Percentiles rank a stretch among this genome's conserved stretches.
Conservation (phyloP, 164 flowering plant species). For the Euptelea pleiosperma region DNA sequence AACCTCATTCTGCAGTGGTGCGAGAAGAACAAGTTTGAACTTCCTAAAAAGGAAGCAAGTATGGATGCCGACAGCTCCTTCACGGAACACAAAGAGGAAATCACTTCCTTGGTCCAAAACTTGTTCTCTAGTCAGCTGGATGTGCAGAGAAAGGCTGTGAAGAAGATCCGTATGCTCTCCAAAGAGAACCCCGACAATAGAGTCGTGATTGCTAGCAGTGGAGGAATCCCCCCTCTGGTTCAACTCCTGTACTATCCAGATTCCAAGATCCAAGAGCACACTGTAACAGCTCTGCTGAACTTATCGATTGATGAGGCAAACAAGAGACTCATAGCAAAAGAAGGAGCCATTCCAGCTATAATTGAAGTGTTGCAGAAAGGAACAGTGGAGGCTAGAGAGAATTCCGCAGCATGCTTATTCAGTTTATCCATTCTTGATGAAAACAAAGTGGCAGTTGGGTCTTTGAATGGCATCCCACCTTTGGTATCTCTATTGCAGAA, state of each 20-base stretch:
- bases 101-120: slow-evolving; percentile 40
- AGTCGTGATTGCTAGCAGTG: slow-evolving; percentile 50
- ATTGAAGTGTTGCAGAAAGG: slow-evolving; percentile 62
- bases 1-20: slow-evolving; percentile 79
- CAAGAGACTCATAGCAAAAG: slow-evolving; percentile 57
- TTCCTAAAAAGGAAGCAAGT: slow-evolving; percentile 38
- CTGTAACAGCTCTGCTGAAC: slow-evolving; percentile 80
- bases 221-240: slow-evolving; percentile 63
- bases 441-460: slow-evolving; percentile 54
- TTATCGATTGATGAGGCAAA: slow-evolving; percentile 73
- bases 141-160: slow-evolving; percentile 47
- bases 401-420: slow-evolving; percentile 86
- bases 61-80: slow-evolving; percentile 19
- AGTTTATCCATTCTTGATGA: slow-evolving; percentile 84
- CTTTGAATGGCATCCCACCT: slow-evolving; percentile 66
- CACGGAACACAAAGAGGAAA: slow-evolving; percentile 34
- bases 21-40: slow-evolving; percentile 54
- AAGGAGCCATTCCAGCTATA: slow-evolving; percentile 69
- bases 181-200: slow-evolving; percentile 78
- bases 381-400: slow-evolving; percentile 60
- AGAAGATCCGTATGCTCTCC: slow-evolving; percentile 65
- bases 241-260: slow-evolving; percentile 65
- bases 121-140: slow-evolving; percentile 51
- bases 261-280: slow-evolving; percentile 63
- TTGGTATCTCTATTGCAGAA: slow-evolving; percentile 53